phyloP scores from a whole-genome alignment of 257 asterid genomes.

The Solanum tacnaense region DNA sequence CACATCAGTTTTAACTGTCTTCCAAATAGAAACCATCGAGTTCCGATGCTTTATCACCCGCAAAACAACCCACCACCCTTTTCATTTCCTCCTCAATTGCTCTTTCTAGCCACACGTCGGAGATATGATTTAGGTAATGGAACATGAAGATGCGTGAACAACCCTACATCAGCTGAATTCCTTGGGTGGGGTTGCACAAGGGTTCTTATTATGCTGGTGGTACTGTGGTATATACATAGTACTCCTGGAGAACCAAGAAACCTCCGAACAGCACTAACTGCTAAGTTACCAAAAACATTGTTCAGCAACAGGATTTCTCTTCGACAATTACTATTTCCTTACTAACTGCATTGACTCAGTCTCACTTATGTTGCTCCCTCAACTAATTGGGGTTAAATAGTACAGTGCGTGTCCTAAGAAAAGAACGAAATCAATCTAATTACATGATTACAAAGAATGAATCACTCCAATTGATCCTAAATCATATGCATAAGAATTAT shows the following conservation, averaged over 20 bases:
- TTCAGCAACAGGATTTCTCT: neutral
- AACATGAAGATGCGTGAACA: neutral
- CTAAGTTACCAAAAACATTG: neutral
- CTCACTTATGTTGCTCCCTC: neutral
- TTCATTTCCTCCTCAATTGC: neutral
- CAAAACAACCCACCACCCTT: neutral
- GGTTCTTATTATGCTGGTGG: neutral
- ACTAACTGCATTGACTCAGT: neutral
- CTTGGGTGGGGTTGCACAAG: neutral
- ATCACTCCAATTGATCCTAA: neutral
- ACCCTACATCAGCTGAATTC: neutral
- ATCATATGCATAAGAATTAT: neutral
- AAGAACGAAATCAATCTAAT: neutral
- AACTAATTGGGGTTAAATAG: neutral
- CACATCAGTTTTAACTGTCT: neutral
- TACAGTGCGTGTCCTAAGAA: neutral
- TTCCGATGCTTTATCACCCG: neutral
- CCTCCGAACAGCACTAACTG: neutral
- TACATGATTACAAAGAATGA: neutral
- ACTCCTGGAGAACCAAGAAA: neutral
- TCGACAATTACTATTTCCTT: neutral
- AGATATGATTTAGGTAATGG: neutral
- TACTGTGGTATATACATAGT: neutral
- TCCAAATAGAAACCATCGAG: neutral
- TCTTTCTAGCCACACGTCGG: neutral